Conservation (phyloP, 257 asterid species). For the Scutellaria galericulata region DNA sequence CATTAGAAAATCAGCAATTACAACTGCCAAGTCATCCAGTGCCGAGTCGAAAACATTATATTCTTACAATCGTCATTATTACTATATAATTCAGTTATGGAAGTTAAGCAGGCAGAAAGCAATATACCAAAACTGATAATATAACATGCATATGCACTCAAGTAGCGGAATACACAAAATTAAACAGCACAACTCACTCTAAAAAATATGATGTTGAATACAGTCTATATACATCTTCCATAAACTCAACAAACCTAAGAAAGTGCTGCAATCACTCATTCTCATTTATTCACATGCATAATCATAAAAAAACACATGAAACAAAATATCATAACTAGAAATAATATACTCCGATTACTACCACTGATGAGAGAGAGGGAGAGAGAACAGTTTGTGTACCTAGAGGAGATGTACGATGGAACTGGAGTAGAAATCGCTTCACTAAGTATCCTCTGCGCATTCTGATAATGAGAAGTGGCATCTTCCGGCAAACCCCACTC, state of each 20-base stretch:
- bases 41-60: constrained; percentile 12
- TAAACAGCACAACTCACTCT: constrained; percentile 3
- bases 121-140: constrained; percentile 7
- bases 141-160: constrained; percentile 10
- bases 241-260: background rate
- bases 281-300: constrained; percentile 8
- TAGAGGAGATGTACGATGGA: constrained; percentile 85
- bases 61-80: constrained; percentile 22
- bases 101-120: background rate
- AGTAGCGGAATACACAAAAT: constrained; percentile 2
- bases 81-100: background rate
- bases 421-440: constrained; percentile 88
- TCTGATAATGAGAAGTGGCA: constrained; percentile 69
- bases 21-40: constrained; percentile 21
- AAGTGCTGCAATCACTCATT: background rate
- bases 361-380: background rate
- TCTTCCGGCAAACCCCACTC: constrained; percentile 93
- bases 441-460: constrained; percentile 65
- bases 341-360: background rate
- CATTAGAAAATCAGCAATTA: constrained; percentile 15
- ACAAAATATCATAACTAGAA: background rate
- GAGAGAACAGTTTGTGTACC: constrained; percentile 44
- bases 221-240: constrained; percentile 8
- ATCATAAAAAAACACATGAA: constrained; percentile 1
- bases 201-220: background rate